Conservation (phyloP, 768 basidiomycete species). For the Psilocybe cyanescens region DNA sequence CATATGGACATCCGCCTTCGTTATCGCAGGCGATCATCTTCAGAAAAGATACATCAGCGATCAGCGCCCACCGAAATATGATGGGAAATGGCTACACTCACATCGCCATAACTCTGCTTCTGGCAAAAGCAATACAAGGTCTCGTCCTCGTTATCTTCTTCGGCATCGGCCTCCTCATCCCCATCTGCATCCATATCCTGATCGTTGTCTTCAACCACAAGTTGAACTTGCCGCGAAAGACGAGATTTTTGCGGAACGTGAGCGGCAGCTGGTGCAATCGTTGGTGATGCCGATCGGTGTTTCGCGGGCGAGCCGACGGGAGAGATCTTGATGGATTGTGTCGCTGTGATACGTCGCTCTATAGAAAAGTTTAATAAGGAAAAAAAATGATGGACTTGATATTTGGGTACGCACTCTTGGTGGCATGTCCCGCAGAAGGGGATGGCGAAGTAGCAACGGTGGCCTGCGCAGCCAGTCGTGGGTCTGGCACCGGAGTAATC, state of each 20-base stretch:
- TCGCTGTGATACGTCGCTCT: conserved; percentile 46
- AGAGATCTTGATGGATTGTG: conserved; percentile 46
- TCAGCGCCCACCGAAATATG: too few relatives aligned
- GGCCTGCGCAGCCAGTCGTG: conserved; percentile 23
- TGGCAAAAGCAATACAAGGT: conserved; percentile 56
- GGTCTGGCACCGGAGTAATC: conserved; percentile 33
- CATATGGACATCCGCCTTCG: conserved; percentile 61
- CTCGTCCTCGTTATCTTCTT: conserved; percentile 52
- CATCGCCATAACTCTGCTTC: conserved; percentile 55
- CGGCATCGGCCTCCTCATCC: conserved; percentile 42
- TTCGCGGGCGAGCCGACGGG: conserved; percentile 39
- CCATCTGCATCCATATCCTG: conserved; percentile 47
- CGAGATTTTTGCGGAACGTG: conserved; percentile 46
- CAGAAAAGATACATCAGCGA: background rate
- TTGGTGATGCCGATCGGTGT: conserved; percentile 48
- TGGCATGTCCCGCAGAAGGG: conserved; percentile 32
- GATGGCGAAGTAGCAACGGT: conserved; percentile 24
- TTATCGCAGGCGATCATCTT: conserved; percentile 80
- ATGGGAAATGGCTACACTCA: conserved; percentile 23
- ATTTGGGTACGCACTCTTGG: conserved; percentile 40
- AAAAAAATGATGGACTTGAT: background rate
- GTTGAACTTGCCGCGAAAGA: conserved; percentile 48
- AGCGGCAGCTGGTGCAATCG: conserved; percentile 32
- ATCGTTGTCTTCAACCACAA: conserved; percentile 37
- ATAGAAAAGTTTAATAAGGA: conserved; percentile 2